A percentile compares a stretch with the other conserved stretches of the same genome.
phyloP scores from a whole-genome alignment of 495 filamentous ascomycete genomes.

The Pyrenula aspistea region DNA sequence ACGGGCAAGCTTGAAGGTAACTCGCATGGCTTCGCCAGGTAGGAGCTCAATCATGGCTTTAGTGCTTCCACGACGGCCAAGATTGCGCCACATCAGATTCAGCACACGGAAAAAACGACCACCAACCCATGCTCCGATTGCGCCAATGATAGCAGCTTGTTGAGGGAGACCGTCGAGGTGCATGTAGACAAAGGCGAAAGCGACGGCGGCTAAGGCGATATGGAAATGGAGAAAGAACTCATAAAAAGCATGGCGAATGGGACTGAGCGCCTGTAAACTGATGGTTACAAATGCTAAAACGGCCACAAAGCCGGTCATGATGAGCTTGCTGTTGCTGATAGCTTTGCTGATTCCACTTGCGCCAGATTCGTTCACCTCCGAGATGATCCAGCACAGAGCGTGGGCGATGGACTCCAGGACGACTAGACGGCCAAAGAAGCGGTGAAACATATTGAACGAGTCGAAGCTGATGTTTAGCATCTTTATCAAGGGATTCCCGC shows the following conservation, averaged over 20 bases:
- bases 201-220: slow-evolving; percentile 51
- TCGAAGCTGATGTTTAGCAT: slow-evolving; percentile 59
- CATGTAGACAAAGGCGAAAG: slow-evolving; percentile 54
- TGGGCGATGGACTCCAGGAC: slow-evolving; percentile 52
- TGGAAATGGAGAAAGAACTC: slow-evolving; percentile 85
- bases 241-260: slow-evolving; percentile 87
- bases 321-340: slow-evolving; percentile 40
- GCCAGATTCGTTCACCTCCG: slow-evolving; percentile 52
- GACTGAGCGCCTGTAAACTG: slow-evolving; percentile 49
- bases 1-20: slow-evolving; percentile 69
- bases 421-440: slow-evolving; percentile 69
- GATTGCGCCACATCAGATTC: slow-evolving; percentile 61
- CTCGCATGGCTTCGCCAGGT: slow-evolving; percentile 68
- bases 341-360: slow-evolving; percentile 44
- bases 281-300: slow-evolving; percentile 46
- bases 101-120: slow-evolving; percentile 61
- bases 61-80: slow-evolving; percentile 44
- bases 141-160: slow-evolving; percentile 50
- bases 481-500: slow-evolving; percentile 58
- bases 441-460: slow-evolving; percentile 69
- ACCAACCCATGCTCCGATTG: slow-evolving; percentile 63
- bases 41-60: slow-evolving; percentile 64
- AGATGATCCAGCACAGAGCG: slow-evolving; percentile 50
- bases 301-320: slow-evolving; percentile 41
- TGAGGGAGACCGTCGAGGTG: slow-evolving; percentile 59